Conservation (phyloP, 2,329 filamentous ascomycete genomes). For the Curvularia hawaiiensis region DNA sequence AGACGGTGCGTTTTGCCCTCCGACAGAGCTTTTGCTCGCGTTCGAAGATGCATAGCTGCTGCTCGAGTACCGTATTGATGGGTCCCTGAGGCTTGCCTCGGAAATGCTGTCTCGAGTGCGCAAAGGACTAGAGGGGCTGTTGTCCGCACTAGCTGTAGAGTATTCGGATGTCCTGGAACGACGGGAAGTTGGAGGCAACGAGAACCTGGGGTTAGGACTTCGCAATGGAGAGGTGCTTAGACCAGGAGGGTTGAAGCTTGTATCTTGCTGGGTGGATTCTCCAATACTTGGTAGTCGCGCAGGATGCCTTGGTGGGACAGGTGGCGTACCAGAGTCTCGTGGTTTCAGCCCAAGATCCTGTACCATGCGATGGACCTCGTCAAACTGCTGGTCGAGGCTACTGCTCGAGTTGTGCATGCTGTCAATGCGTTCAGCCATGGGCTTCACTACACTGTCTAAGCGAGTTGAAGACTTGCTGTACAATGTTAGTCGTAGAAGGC, state of each 20-base stretch:
- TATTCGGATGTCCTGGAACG: constrained; percentile 6
- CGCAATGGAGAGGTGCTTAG: constrained; percentile 4
- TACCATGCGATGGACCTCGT: constrained; percentile 40
- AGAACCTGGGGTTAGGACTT: constrained; percentile 8
- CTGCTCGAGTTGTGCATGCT: constrained; percentile 32
- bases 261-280: not conserved
- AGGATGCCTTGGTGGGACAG: constrained; percentile 21
- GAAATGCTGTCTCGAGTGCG: constrained; percentile 29
- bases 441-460: constrained; percentile 36
- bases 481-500: constrained; percentile 16
- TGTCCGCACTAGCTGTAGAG: constrained; percentile 8
- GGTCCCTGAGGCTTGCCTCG: constrained; percentile 57
- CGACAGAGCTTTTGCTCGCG: constrained; percentile 52
- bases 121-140: constrained; percentile 11
- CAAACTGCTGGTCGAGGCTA: constrained; percentile 33
- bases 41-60: constrained; percentile 84
- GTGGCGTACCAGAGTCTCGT: constrained; percentile 13
- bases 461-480: constrained; percentile 43
- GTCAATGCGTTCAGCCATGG: constrained; percentile 43
- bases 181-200: constrained; percentile 12
- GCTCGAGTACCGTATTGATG: constrained; percentile 83
- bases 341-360: constrained; percentile 30
- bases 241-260: not conserved
- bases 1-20: constrained; percentile 20
- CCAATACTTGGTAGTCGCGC: constrained; percentile 27